These are phyloP conservation scores for Capillidium rhysosporum DNA, from an alignment of 371 early-diverging fungal species.

Conservation along the genomic window DNA sequence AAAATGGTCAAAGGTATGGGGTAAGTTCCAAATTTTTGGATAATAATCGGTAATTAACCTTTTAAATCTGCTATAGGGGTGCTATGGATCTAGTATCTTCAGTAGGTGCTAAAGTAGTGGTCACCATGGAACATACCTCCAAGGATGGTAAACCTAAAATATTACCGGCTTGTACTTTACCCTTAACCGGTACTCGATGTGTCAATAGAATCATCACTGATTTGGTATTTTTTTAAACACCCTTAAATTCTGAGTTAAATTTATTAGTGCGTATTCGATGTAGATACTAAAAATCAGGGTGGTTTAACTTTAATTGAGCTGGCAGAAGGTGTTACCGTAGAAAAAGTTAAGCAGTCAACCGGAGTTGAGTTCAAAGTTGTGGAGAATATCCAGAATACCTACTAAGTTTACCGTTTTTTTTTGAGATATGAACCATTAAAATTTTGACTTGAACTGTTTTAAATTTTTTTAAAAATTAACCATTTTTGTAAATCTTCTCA, in stretches of 20 bases:
- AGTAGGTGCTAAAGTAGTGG: constrained; percentile 32
- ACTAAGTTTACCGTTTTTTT: too few relatives aligned
- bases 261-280: constrained; percentile 25
- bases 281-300: constrained; percentile 10
- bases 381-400: constrained; percentile 15
- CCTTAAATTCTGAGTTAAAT: not conserved
- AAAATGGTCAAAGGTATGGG: constrained; percentile 62
- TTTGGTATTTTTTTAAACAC: constrained; percentile 8
- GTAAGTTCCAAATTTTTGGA: too few relatives aligned
- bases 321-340: constrained; percentile 25
- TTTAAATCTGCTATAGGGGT: constrained; percentile 12
- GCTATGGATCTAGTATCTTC: constrained; percentile 47
- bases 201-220: constrained; percentile 43
- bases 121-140: constrained; percentile 49
- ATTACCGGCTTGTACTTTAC: constrained; percentile 29
- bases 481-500: too few relatives aligned
- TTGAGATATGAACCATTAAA: too few relatives aligned
- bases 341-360: constrained; percentile 29
- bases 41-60: too few relatives aligned
- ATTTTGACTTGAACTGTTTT: too few relatives aligned
- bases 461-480: too few relatives aligned
- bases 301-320: constrained; percentile 27
- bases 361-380: constrained; percentile 30
- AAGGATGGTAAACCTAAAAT: constrained; percentile 43
- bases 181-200: constrained; percentile 38